Evolutionary conservation across 805 yeast species (phyloP).

Genomic region (Cyberlindnera euphorbiae): DNA sequence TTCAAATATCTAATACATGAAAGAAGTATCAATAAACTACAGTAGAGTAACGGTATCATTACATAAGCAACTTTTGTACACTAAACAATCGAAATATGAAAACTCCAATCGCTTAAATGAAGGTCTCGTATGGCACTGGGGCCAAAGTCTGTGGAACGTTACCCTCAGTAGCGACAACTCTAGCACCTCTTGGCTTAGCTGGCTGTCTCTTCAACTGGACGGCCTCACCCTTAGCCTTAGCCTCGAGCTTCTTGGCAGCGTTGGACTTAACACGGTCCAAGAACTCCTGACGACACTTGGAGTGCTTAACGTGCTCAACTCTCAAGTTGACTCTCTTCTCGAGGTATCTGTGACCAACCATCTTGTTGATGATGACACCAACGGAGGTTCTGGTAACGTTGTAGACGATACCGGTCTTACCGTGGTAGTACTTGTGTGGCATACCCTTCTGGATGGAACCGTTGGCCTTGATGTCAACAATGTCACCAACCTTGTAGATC

Average conservation of each 20-base stretch:
- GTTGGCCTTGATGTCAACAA: conserved; percentile 98
- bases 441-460: conserved; percentile 99
- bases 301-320: conserved; percentile 98
- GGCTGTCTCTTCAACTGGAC: conserved; percentile 97
- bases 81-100: conserved; percentile 22
- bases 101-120: conserved; percentile 59
- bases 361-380: conserved; percentile 97
- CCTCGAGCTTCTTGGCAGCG: conserved; percentile 90
- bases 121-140: conserved; percentile 99
- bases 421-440: conserved; percentile 99
- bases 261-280: conserved; percentile 96
- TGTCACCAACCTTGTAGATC: conserved; percentile 98
- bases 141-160: conserved; percentile 95
- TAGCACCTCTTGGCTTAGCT: conserved; percentile 93
- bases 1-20: too few relatives aligned
- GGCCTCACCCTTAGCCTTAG: conserved; percentile 88
- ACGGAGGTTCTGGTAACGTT: conserved; percentile 98
- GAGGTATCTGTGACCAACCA: conserved; percentile 97
- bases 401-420: conserved; percentile 99
- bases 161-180: conserved; percentile 74
- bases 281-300: conserved; percentile 99
- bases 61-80: conserved; percentile 20
- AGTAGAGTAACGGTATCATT: too few relatives aligned
- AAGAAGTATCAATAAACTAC: too few relatives aligned
- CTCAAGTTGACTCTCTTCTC: conserved; percentile 99